A percentile compares a stretch with the other conserved stretches of the same genome.
Conservation (phyloP, 108 stramenopile genomes). For the Pseudonitzschia multiseries region DNA sequence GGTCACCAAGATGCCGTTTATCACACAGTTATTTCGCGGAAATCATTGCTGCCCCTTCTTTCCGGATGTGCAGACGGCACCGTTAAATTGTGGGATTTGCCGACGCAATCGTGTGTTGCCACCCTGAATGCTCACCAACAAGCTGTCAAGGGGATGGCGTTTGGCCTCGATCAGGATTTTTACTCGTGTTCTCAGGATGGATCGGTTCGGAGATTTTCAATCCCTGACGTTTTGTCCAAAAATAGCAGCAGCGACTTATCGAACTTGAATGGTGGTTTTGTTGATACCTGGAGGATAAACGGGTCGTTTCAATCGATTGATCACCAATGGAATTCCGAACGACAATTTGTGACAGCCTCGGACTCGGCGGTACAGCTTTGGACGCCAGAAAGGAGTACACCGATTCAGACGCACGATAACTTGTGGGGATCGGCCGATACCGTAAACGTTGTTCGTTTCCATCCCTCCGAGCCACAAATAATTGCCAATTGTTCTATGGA, state of each 20-base stretch:
- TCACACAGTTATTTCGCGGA: slow-evolving; percentile 72
- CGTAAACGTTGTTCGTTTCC: slow-evolving; percentile 87
- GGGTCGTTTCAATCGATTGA: slow-evolving; percentile 90
- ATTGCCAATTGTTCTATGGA: slow-evolving; percentile 90
- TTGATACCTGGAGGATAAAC: slow-evolving; percentile 54
- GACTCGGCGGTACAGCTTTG: slow-evolving; percentile 91
- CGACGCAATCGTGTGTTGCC: slow-evolving; percentile 75
- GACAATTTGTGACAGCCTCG: slow-evolving; percentile 89
- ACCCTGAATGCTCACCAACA: slow-evolving; percentile 66
- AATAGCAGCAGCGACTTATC: slow-evolving; percentile 12
- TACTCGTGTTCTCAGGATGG: slow-evolving; percentile 93
- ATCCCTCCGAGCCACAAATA: slow-evolving; percentile 94
- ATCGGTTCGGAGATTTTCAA: slow-evolving; percentile 70
- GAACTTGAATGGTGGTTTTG: slow-evolving; percentile 28
- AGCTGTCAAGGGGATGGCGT: slow-evolving; percentile 65
- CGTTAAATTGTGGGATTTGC: slow-evolving; percentile 94
- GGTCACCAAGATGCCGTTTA: slow-evolving; percentile 95
- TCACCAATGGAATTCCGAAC: slow-evolving; percentile 84
- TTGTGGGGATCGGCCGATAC: slow-evolving; percentile 95
- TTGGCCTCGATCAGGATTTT: slow-evolving; percentile 75
- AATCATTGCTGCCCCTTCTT: slow-evolving; percentile 80
- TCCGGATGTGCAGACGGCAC: slow-evolving; percentile 94
- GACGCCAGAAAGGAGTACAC: slow-evolving; percentile 81
- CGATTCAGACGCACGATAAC: slow-evolving; percentile 72
- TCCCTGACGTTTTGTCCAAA: slow-evolving; percentile 31